A percentile compares a stretch with the other conserved stretches of the same genome.
Evolutionary conservation across 2,329 filamentous ascomycete species (phyloP).

Genomic region (Curvularia sp.): DNA sequence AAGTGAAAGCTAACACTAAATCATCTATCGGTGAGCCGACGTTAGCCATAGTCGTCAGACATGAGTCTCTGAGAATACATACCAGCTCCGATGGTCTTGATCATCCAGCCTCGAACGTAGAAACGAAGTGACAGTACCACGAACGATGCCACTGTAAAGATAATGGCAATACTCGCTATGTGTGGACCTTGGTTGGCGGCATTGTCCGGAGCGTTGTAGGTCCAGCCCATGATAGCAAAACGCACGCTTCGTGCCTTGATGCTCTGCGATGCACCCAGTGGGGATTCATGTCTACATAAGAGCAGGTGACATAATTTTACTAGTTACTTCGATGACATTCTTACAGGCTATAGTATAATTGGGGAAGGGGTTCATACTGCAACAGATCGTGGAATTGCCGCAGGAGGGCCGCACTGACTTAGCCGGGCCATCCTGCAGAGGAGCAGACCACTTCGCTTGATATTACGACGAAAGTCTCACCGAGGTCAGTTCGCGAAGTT

Average conservation of each 20-base stretch:
- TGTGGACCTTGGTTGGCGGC: constrained; percentile 14
- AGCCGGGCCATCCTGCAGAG: not conserved
- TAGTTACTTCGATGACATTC: not conserved
- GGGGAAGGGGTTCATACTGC: not conserved
- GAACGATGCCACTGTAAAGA: constrained; percentile 16
- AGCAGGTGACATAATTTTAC: not conserved
- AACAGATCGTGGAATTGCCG: constrained; percentile 3
- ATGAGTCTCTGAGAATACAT: not conserved
- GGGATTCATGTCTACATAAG: not conserved
- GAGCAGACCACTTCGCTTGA: constrained; percentile 1
- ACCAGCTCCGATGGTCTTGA: constrained; percentile 26
- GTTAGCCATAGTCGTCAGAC: not conserved
- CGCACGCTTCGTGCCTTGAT: not conserved
- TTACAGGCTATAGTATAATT: not conserved
- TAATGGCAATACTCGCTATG: constrained; percentile 15
- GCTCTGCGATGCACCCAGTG: not conserved
- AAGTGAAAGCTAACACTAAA: constrained; percentile 18
- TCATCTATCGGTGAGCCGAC: constrained; percentile 17
- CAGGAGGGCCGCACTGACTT: not conserved
- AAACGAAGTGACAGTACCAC: constrained; percentile 15
- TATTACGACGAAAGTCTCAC: constrained; percentile 1
- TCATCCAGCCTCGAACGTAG: constrained; percentile 23
- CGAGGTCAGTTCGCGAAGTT: not conserved
- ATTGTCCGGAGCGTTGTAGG: constrained; percentile 19
- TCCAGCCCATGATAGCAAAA: constrained; percentile 20